Evolutionary conservation across 2,329 filamentous ascomycete genomes (phyloP).

Genomic region (Paraconiothyrium sp.): DNA sequence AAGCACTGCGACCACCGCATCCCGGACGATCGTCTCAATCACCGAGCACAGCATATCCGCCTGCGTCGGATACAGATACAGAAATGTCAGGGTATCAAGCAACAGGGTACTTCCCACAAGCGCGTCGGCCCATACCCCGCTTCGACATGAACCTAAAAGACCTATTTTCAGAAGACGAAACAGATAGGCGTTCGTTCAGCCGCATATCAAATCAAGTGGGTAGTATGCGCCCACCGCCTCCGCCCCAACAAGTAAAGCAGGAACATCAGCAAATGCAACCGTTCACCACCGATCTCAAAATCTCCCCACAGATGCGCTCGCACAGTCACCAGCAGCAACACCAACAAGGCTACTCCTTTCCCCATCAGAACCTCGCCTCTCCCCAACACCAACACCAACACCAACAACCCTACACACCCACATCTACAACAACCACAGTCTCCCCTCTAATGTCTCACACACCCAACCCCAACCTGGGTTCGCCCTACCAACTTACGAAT

Average conservation of each 20-base stretch:
- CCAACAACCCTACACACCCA: conserved; percentile 25
- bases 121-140: conserved; percentile 58
- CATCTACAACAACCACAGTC: conserved; percentile 27
- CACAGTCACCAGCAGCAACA: conserved; percentile 28
- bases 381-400: conserved; percentile 29
- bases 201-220: conserved; percentile 48
- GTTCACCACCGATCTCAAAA: conserved; percentile 43
- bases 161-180: conserved; percentile 52
- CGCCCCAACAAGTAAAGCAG: conserved; percentile 37
- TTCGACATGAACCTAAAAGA: conserved; percentile 62
- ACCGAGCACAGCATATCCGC: conserved; percentile 35
- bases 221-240: conserved; percentile 43
- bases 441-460: conserved; percentile 34
- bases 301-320: conserved; percentile 47
- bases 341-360: conserved; percentile 31
- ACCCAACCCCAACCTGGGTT: conserved; percentile 21
- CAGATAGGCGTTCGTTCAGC: conserved; percentile 49
- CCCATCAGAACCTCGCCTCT: conserved; percentile 25
- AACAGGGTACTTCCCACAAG: conserved; percentile 33
- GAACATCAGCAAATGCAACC: conserved; percentile 27
- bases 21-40: conserved; percentile 32
- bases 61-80: conserved; percentile 43
- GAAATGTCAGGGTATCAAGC: conserved; percentile 41
- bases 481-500: conserved; percentile 42
- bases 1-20: conserved; percentile 40